Conservation (phyloP, 495 filamentous ascomycete genomes). For the Penicillium paxilli region DNA sequence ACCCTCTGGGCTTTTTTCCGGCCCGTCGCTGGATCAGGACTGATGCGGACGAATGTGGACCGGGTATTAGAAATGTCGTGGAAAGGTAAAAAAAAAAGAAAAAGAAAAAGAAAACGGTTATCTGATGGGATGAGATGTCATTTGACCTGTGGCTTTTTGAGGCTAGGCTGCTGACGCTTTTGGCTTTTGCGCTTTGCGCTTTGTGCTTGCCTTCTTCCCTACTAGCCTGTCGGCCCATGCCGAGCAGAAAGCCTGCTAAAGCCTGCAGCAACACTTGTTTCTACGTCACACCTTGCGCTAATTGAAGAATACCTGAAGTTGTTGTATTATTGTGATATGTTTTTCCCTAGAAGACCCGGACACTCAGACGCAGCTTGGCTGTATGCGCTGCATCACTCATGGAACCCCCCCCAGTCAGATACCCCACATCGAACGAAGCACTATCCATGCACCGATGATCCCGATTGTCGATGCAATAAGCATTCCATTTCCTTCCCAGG, state of each 20-base stretch:
- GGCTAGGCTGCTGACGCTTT: not conserved
- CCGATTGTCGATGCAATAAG: slow-evolving; percentile 46
- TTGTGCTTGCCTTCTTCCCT: no score
- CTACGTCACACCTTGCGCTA: not conserved
- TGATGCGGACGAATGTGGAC: not conserved
- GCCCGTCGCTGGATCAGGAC: not conserved
- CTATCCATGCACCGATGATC: slow-evolving; percentile 46
- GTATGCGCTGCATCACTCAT: no score
- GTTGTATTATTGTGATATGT: not conserved
- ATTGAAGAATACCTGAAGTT: not conserved
- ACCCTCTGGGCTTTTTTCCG: not conserved
- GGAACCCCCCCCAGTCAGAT: no score
- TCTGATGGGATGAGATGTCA: not conserved
- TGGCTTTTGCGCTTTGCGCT: no score
- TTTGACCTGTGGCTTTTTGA: not conserved
- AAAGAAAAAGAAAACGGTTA: not conserved
- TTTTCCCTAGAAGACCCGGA: slow-evolving; percentile 7
- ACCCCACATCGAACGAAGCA: slow-evolving; percentile 36
- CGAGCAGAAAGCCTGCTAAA: not conserved
- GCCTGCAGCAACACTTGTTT: not conserved
- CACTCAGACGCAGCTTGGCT: no score
- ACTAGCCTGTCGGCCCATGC: not conserved
- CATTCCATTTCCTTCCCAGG: slow-evolving; percentile 59
- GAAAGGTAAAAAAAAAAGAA: not conserved
- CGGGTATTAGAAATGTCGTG: not conserved